Conservation (phyloP, 2,329 filamentous ascomycete genomes). For the Seiridium cupressi region DNA sequence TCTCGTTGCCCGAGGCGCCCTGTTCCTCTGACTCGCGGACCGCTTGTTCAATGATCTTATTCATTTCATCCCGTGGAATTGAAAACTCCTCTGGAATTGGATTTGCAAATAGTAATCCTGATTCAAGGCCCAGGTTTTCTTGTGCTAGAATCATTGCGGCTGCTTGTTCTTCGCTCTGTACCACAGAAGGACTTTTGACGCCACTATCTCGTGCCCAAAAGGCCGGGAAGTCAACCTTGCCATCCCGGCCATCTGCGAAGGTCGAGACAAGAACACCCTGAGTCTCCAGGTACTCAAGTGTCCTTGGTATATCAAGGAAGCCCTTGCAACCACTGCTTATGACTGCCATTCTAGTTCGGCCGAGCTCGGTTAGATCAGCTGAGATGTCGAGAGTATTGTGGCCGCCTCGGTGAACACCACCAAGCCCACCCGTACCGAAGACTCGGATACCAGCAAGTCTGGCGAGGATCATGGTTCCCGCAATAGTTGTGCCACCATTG, state of each 20-base stretch:
- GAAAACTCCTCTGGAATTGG: conserved; percentile 72
- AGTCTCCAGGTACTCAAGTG: conserved; percentile 73
- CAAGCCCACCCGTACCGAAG: conserved; percentile 92
- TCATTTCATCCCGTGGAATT: conserved; percentile 71
- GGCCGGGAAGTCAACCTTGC: conserved; percentile 79
- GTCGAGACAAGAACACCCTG: conserved; percentile 81
- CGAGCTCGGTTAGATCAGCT: conserved; percentile 91
- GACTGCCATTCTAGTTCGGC: conserved; percentile 83
- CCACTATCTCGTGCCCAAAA: conserved; percentile 93
- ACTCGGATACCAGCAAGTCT: conserved; percentile 84
- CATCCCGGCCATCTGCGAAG: conserved; percentile 77
- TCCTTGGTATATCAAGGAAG: conserved; percentile 88
- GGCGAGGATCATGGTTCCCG: conserved; percentile 89
- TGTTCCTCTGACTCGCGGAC: conserved; percentile 62
- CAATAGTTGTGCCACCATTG: conserved; percentile 89
- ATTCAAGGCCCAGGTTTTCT: conserved; percentile 67
- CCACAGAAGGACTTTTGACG: conserved; percentile 70
- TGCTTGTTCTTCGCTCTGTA: conserved; percentile 76
- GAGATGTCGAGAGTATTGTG: conserved; percentile 90
- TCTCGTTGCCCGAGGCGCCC: conserved; percentile 69
- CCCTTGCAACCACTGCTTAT: conserved; percentile 92
- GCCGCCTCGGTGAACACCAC: conserved; percentile 88
- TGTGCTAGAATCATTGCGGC: conserved; percentile 87
- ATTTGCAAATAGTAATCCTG: conserved; percentile 85
- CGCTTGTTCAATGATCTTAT: conserved; percentile 65